phyloP scores from a whole-genome alignment of 2,329 filamentous ascomycete genomes.

The Shiraia sp. region DNA sequence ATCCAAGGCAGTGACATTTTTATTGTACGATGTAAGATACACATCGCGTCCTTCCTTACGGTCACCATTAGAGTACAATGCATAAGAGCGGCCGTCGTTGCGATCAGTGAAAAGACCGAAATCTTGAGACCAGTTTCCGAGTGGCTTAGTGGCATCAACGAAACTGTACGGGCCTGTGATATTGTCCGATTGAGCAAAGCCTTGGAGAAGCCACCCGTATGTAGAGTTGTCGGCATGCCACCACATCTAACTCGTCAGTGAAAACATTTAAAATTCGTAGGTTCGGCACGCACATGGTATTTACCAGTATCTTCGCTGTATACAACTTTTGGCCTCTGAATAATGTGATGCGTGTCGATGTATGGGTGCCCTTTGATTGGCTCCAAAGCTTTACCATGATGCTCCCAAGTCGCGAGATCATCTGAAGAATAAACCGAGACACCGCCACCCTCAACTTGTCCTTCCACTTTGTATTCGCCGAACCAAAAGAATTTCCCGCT shows the following conservation, averaged over 20 bases:
- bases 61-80: constrained; percentile 65
- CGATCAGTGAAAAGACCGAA: constrained; percentile 65
- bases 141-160: constrained; percentile 57
- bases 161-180: constrained; percentile 60
- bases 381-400: constrained; percentile 59
- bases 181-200: constrained; percentile 58
- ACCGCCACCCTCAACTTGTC: constrained; percentile 62
- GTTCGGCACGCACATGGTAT: constrained; percentile 56
- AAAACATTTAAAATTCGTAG: background rate
- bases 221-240: constrained; percentile 65
- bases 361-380: constrained; percentile 60
- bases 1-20: constrained; percentile 56
- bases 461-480: constrained; percentile 64
- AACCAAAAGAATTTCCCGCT: constrained; percentile 64
- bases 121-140: constrained; percentile 67
- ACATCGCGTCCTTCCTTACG: constrained; percentile 59
- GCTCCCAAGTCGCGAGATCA: constrained; percentile 63
- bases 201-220: constrained; percentile 61
- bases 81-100: constrained; percentile 60
- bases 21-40: constrained; percentile 60
- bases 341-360: constrained; percentile 60
- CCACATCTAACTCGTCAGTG: constrained; percentile 51
- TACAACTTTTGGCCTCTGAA: constrained; percentile 65
- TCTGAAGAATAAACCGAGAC: constrained; percentile 62
- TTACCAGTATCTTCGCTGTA: constrained; percentile 59